Base-by-base conservation (phyloP, 306 rosid species). In the Quercus rubra region DNA sequence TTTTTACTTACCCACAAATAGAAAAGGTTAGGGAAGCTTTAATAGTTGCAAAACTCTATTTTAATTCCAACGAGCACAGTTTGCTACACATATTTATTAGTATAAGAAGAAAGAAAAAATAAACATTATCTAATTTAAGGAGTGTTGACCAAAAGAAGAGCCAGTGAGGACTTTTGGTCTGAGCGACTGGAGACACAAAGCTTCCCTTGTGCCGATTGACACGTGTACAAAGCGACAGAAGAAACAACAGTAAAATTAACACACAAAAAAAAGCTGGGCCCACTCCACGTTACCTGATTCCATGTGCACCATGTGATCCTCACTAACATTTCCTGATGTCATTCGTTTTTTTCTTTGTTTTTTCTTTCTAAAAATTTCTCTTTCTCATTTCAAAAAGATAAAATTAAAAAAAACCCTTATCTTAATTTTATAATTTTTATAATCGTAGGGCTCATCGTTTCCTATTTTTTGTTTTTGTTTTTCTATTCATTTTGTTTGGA, bases 301-400 rank as follows among this genome's bases (percentile, higher is more conserved):
- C 79, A 83, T 68, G 85, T 78, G 79, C 79, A 20, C 63, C 82
- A 82, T 78, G 86, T 78, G 86, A 69, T 74, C 72, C 77, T 12
- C 72, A 18, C 74, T 7, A n/a, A 18, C 21, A 10, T 5, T 27
- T 5, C 3, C 28, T 35, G 19, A 20, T 57, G 23, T 1, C 31
- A 46, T 19, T 23, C 13, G 21, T 21, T 25, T 41, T 5, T 33
- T 67, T 9, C 25, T 67, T 11, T 31, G 13, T 66, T 7, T 3
- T 12, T 33, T 59, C 6, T 31, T 17, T 49, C 14, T 49, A 0
- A 2, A 41, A 41, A 21, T 18, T 56, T 56, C 25, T 19, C 63
- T 1, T 20, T 57, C 19, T 15, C 9, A 23, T 1, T 21, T 49
- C 17, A 11, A 49, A 49, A 49, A 49, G 17, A 49, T 12, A 49